Base-by-base conservation (phyloP, 306 rosid genomes). In the Gynostemma pentaphyllum region DNA sequence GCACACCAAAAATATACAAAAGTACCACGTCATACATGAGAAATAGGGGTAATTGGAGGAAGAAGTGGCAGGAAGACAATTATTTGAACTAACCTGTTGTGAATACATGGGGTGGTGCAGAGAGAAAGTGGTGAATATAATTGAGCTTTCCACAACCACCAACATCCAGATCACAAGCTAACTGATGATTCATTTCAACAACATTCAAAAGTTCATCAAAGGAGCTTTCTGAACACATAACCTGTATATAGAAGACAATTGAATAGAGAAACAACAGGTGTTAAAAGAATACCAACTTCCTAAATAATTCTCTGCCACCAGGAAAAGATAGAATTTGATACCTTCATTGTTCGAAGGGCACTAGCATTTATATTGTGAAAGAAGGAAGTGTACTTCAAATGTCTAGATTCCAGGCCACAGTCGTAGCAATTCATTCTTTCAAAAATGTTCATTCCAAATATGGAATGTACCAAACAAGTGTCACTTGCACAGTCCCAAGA, bases 351-450 rank as follows among this genome's bases (percentile, higher is more conserved):
- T 29, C 99, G 85, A 37, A 94, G 91, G 72, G 97, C 86, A 76
- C 83, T 86, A 63, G 95, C 97, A 84, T 94, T 94, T 74, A 89
- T 84, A 75, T 86, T 84, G 80, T 94, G 99, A 71, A 81, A 89
- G 85, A 94, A 94, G 55, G 99, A 81, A 66, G 97, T 89, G 77
- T 94, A 94, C 78, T 86, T 89, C 68, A 94, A 71, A 81, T 78
- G 77, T 72, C 95, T 84, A 72, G 99, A 86, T 78, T 89, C 94
- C 45, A 78, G 75, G 71, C 76, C 79, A 83, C 99, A 94, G 57
- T 73, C 71, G 55, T 76, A 59, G 87, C 99, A 94, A 68, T 86
- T 84, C 99, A 94, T 86, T 74, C 82, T 84, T 65, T 89, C 97
- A 75, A 71, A 81, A 78, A 94, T 86, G 82, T 94, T 59, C 94